Evolutionary conservation across 2,329 filamentous ascomycete species (phyloP).

Genomic region (Neophaeococcomyces aloes): DNA sequence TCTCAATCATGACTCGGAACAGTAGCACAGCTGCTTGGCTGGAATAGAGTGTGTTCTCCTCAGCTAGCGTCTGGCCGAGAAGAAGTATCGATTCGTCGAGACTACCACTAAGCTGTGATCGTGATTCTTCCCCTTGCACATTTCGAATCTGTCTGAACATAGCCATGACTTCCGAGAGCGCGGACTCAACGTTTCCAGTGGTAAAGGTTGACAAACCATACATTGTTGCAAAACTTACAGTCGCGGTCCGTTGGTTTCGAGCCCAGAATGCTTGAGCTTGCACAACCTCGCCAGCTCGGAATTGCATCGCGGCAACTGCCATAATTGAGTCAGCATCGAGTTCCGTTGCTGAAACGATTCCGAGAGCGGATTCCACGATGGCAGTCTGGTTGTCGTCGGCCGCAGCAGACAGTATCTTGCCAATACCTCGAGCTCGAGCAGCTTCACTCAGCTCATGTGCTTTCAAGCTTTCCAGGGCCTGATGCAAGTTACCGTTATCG

Average conservation of each 20-base stretch:
- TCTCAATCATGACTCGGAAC: conserved; percentile 55
- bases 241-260: conserved; percentile 37
- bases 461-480: conserved; percentile 56
- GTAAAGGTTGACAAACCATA: conserved; percentile 80
- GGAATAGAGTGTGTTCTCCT: conserved; percentile 41
- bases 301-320: conserved; percentile 75
- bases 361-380: conserved; percentile 58
- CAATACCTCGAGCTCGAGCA: conserved; percentile 54
- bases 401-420: conserved; percentile 62
- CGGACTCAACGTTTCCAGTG: conserved; percentile 73
- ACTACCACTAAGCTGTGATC: conserved; percentile 51
- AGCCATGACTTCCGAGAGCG: conserved; percentile 63
- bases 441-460: conserved; percentile 44
- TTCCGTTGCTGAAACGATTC: conserved; percentile 42
- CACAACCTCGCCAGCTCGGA: conserved; percentile 69
- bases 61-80: conserved; percentile 47
- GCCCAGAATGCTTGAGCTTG: conserved; percentile 72
- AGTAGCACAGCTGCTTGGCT: conserved; percentile 48
- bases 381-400: conserved; percentile 66
- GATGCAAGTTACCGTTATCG: conserved; percentile 55
- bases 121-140: conserved; percentile 36
- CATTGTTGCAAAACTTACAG: conserved; percentile 62
- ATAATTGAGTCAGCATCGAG: conserved; percentile 50
- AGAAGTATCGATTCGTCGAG: conserved; percentile 78
- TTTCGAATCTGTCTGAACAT: conserved; percentile 80